These are phyloP conservation scores for Rusavskia elegans DNA, from an alignment of 495 filamentous ascomycete species.

Conservation along the genomic window DNA sequence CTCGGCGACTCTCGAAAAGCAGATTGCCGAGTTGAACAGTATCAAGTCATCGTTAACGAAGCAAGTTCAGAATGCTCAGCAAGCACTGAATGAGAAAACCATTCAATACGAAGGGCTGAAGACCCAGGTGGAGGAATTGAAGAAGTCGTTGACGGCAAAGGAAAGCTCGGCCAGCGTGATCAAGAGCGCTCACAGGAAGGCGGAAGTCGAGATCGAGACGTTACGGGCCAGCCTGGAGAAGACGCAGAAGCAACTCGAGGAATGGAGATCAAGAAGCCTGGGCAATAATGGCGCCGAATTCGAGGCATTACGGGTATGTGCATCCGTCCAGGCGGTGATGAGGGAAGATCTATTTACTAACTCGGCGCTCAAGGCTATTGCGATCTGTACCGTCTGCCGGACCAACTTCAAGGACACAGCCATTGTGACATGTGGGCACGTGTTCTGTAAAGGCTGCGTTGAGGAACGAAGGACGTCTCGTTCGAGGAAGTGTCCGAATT, in stretches of 20 bases:
- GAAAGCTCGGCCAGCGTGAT: constrained; percentile 40
- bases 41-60: constrained; percentile 45
- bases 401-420: constrained; percentile 85
- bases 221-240: constrained; percentile 57
- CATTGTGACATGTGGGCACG: constrained; percentile 87
- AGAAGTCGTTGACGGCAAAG: constrained; percentile 52
- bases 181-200: constrained; percentile 45
- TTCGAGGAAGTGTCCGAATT: constrained; percentile 88
- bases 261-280: constrained; percentile 64
- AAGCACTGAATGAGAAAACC: constrained; percentile 47
- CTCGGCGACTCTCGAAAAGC: constrained; percentile 77
- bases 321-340: neutral
- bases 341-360: neutral
- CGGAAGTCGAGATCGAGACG: constrained; percentile 59
- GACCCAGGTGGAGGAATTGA: constrained; percentile 60
- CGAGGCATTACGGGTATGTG: constrained; percentile 66
- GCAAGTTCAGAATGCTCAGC: constrained; percentile 58
- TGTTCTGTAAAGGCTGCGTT: constrained; percentile 82
- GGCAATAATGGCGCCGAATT: constrained; percentile 69
- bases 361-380: constrained; percentile 44
- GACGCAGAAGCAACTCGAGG: constrained; percentile 59
- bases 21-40: constrained; percentile 64
- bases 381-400: constrained; percentile 79
- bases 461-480: constrained; percentile 74
- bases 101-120: constrained; percentile 57